Percentiles rank a stretch among this genome's conserved stretches.
Conservation (phyloP, 345 rosid genomes). For the Eucalyptus guilfoylei region DNA sequence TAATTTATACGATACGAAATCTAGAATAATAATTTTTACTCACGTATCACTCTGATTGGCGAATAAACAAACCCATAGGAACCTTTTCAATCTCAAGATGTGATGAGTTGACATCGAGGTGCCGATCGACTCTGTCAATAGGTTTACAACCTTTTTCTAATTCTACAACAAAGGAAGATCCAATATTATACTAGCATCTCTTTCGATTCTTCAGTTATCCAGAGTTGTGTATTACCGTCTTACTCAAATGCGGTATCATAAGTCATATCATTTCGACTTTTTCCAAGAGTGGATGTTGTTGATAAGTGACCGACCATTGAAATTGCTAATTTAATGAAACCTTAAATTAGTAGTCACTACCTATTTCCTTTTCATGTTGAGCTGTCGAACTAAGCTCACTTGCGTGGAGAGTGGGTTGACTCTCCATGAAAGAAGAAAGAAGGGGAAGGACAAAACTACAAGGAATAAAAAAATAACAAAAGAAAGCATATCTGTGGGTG, state of each 20-base stretch:
- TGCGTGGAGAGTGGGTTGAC: not conserved
- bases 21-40: too few species aligned
- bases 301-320: not conserved
- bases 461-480: not conserved
- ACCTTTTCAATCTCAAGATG: too few species aligned
- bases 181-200: not conserved
- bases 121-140: rapidly evolving
- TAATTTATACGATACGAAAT: too few species aligned
- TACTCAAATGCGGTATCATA: not conserved
- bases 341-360: not conserved
- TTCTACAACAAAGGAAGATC: rapidly evolving
- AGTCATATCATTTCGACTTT: not conserved
- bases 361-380: not conserved
- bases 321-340: not conserved
- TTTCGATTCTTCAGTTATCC: not conserved
- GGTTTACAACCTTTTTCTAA: not conserved
- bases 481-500: not conserved
- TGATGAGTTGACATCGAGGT: not conserved
- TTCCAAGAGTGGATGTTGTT: too few species aligned
- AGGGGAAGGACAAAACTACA: not conserved
- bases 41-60: too few species aligned
- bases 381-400: not conserved
- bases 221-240: too few species aligned
- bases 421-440: not conserved
- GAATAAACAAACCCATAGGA: too few species aligned